A percentile compares a stretch with the other conserved stretches of the same genome.
phyloP scores from a whole-genome alignment of 2,329 filamentous ascomycete species.

The Fusarium falciforme region DNA sequence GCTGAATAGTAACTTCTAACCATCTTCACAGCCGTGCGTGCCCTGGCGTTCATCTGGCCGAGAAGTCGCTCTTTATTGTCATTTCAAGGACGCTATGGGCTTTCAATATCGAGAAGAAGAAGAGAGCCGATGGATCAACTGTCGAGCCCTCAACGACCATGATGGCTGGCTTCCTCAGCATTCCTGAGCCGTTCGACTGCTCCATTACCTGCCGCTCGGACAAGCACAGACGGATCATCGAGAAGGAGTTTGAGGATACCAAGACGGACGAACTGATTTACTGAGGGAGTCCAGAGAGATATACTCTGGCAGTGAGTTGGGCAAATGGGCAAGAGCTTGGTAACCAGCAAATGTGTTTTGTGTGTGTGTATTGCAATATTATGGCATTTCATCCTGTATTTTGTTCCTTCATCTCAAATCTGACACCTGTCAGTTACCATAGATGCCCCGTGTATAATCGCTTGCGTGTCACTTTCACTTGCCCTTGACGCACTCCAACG shows the following conservation, averaged over 20 bases:
- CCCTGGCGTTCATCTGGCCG: conserved; percentile 22
- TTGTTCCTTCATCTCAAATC: no score
- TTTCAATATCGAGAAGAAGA: conserved; percentile 21
- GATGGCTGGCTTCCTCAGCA: conserved; percentile 22
- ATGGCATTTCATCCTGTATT: no score
- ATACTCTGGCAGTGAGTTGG: no score
- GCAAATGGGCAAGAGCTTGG: no score
- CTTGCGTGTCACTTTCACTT: no score
- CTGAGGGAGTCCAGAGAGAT: background rate
- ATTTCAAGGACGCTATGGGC: conserved; percentile 23
- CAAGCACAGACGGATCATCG: background rate
- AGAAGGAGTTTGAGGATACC: background rate
- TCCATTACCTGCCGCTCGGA: conserved; percentile 13
- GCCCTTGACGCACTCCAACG: no score
- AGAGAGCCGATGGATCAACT: background rate
- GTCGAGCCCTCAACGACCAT: conserved; percentile 19
- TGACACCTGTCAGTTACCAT: no score
- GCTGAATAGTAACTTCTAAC: no score
- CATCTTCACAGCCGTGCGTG: conserved; percentile 6
- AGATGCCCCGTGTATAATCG: no score
- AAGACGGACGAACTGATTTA: background rate
- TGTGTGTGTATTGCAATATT: no score
- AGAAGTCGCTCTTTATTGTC: conserved; percentile 22
- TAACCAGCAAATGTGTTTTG: no score
- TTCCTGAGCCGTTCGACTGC: conserved; percentile 22